phyloP scores from a whole-genome alignment of 1,139 yeast genomes.

The Wickerhamomyces sp. region DNA sequence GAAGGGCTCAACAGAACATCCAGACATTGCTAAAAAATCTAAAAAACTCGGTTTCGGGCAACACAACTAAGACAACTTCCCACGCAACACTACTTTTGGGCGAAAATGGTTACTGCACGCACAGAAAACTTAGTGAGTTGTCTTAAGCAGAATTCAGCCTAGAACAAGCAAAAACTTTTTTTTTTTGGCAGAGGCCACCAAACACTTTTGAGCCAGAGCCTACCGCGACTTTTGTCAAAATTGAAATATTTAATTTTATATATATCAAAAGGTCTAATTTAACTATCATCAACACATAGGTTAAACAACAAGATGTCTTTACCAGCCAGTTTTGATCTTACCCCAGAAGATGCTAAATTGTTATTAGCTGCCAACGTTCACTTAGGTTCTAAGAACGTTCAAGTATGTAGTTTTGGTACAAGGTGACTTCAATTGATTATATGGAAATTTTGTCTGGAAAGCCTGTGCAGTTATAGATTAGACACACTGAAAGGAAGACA shows the following conservation, averaged over 20 bases:
- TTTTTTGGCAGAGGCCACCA: conserved; percentile 16
- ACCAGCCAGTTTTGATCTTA: conserved; percentile 85
- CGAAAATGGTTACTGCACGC: neutral
- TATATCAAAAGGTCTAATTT: conserved; percentile 2
- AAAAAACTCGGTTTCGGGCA: neutral
- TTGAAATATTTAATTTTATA: conserved; percentile 21
- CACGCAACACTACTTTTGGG: neutral
- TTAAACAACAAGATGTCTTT: conserved; percentile 54
- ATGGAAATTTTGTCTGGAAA: neutral
- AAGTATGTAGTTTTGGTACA: conserved; percentile 52
- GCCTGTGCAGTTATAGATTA: neutral
- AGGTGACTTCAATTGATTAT: neutral
- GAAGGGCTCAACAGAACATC: neutral
- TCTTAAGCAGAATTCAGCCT: conserved; percentile 3
- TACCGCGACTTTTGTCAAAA: conserved; percentile 8
- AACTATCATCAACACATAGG: conserved; percentile 8
- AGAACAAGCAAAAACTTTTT: conserved; percentile 3
- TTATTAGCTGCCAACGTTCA: conserved; percentile 99
- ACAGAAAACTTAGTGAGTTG: neutral
- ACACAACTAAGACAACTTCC: neutral
- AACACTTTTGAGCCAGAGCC: conserved; percentile 1
- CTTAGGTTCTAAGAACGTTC: conserved; percentile 99
- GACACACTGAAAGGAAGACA: neutral
- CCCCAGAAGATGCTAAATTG: conserved; percentile 99
- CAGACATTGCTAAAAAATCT: neutral